Evolutionary conservation across 306 rosid species (phyloP).

Genomic region (Vachellia pachyceras): DNA sequence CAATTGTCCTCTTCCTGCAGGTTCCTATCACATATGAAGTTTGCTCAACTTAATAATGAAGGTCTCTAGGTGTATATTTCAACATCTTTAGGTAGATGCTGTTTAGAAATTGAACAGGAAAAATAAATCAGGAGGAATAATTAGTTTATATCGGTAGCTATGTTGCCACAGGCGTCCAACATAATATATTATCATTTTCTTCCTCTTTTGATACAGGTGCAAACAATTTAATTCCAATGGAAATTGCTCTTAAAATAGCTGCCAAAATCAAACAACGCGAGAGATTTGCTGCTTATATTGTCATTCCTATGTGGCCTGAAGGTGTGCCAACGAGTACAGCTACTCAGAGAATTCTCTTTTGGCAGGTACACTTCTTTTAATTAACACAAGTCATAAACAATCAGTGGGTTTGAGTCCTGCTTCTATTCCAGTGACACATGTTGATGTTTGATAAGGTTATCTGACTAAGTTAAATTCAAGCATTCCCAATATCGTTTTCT

Average conservation of each 20-base stretch:
- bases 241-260: conserved; percentile 66
- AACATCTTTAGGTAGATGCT: neutral
- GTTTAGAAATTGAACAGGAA: neutral
- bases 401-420: conserved; percentile 2
- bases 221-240: conserved; percentile 74
- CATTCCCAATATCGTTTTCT: too few relatives aligned
- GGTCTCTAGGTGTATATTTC: neutral
- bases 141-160: neutral
- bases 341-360: conserved; percentile 62
- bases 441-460: conserved; percentile 19
- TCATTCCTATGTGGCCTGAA: conserved; percentile 81
- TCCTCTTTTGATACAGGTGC: conserved; percentile 45
- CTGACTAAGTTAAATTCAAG: too few relatives aligned
- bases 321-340: conserved; percentile 67
- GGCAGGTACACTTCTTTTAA: conserved; percentile 57
- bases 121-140: neutral
- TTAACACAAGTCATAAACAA: neutral
- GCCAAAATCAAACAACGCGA: conserved; percentile 58
- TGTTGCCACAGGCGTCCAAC: neutral
- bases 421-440: conserved; percentile 18
- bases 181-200: neutral
- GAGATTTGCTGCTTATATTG: conserved; percentile 59
- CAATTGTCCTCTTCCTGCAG: too few relatives aligned
- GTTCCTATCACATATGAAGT: too few relatives aligned
- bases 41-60: neutral